Base-by-base conservation (phyloP, 768 basidiomycete species). In the Gyrodon lividus region DNA sequence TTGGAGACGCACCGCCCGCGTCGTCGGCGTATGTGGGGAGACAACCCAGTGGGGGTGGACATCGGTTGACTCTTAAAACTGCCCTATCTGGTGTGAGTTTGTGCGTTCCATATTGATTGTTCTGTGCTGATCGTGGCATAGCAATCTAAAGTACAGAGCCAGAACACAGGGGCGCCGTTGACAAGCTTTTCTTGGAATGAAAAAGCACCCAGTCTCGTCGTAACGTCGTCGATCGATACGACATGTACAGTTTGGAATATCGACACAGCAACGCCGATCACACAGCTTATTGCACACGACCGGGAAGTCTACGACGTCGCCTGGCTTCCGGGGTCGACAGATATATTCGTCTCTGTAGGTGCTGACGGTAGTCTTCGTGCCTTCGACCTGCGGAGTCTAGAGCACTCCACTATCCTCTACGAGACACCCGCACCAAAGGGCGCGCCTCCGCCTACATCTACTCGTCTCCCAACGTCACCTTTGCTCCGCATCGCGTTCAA, bases 181-280 rank as follows among this genome's bases (percentile, higher is more conserved):
- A 99, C 97, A 12, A 92, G 88, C 67, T 97, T 99, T 71, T 94
- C 94, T 0, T 99, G 97, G 97, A 98, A 97, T 65, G 86, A 93
- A 61, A 89, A 94, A 63, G 78, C 87, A 0, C 93, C 96, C 1
- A 86, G 84, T 55, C 82, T 92, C 44, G 86, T 98, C 60, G 96
- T 98, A 33, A 99, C 97, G 6, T 95, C 96, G 20, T 97, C 94
- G 7, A 96, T 98, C 61, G 97, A 99, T 66, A 99, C 97, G 45
- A 97, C 95, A 13, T 98, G 96, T 68, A 98, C 97, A 2, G 89
- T 98, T 20, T 99, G 97, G 97, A 97, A 99, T 70, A 91, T 99
- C 65, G 89, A 96, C 62, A 92, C 92, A 4, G 82, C 85, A 22
- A 86, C 89, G 6, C 96, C 97, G 22, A 83, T 98, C 65, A 99